Base-by-base conservation (phyloP, 352 stramenopile species). In the Globisporangium cystogenes region DNA sequence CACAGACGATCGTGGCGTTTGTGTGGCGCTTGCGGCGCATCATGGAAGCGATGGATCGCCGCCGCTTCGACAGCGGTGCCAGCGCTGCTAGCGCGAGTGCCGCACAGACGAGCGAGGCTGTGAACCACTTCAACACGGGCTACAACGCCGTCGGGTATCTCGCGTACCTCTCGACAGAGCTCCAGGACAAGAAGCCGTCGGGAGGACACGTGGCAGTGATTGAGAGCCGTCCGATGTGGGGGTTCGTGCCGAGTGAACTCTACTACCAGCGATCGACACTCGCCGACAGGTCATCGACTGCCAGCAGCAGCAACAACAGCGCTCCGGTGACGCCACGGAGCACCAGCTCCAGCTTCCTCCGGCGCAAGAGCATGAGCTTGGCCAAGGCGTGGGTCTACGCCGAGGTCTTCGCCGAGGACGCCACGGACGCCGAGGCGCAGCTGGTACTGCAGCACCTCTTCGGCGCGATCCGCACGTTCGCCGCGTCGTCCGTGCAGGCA, bases 341-440 rank as follows among this genome's bases (percentile, higher is more conserved):
- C 48, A 55, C 29, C 15, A 69, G 64, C 26, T 56, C 62, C 51
- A 51, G 53, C 23, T 53, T 63, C 39, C 31, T 66, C 21, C 58
- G 53, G n/a, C 46, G 62, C n/a, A 62, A 55, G 50, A 59, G 55
- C 24, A 4, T 50, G 27, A 12, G 23, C 4, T 29, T 36, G 14
- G 3, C 21, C 18, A 60, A 24, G 8, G 47, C 43, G 4, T 84
- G 76, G 76, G 64, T 87, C 7, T 87, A 87, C 51, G 68, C 50
- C 2, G 72, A 87, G 47, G 31, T 87, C 20, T 58, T 74, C 23
- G 56, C 62, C 27, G 64, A 76, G 16, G 57, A 73, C 26, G 43
- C 63, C 15, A 18, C 23, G 3, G 46, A 68, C 1, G 53, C 66
- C 1, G 37, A 24, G 2, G 41, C 43, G 1, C 55, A 53, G 1